Evolutionary conservation across 441 rosid genomes (phyloP), one percentile per base, ranked within the genome.

Genomic region (Populus hybrid): DNA sequence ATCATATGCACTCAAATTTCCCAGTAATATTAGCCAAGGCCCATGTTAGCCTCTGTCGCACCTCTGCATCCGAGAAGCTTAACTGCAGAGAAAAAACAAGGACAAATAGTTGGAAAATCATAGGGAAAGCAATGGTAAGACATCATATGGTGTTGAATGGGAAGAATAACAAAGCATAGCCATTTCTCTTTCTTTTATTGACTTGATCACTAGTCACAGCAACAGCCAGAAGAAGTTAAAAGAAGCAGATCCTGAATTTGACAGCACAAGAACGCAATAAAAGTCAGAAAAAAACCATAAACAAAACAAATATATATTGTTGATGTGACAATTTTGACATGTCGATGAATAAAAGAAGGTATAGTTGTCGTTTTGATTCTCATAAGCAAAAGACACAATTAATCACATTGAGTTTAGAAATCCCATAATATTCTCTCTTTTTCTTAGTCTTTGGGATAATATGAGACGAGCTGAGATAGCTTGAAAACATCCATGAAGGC

Each of bases 1-100:
- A 80, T 86, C 75, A 79, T 50, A 73, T 53, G 76, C 82, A 82
- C 75, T 81, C 77, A 83, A 86, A 86, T 87, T 59, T 73, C 85
- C 85, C 72, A 69, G 80, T 68, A 66, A 79, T 36, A 83, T 77
- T 80, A 68, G 77, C 88, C 40, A 38, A 79, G 71, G 82, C 77
- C 68, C 82, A 82, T 75, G 10, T 70, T 70, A 75, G 82, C 82
- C 85, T 82, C 85, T 71, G 36, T 81, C 32, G 79, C 83, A 76
- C 75, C 75, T 12, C 82, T 12, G 23, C 74, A 64, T 74, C 71
- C 68, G 28, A 81, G 71, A 24, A 80, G 78, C 74, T 88, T 76
- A 90, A 50, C 91, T 90, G 88, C 89, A 85, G 76, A 71, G 76
- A 78, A 73, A 59, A 73, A 24, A 32, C 5, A 21, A 7, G 26